Conservation (phyloP, 257 asterid genomes). For the Fraxinus cuspidata region DNA sequence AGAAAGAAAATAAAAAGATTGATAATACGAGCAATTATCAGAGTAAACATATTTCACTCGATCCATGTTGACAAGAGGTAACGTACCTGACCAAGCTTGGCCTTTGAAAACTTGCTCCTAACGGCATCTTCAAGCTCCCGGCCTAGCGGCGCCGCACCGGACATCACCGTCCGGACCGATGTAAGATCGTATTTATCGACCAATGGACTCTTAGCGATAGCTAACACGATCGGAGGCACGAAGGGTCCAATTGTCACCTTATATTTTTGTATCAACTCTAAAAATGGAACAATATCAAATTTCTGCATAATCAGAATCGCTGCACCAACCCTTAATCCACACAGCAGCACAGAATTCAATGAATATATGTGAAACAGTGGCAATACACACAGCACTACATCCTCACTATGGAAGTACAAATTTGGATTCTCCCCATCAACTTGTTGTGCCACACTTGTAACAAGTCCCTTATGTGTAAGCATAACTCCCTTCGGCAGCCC, state of each 20-base stretch:
- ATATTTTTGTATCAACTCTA: slow-evolving; percentile 73
- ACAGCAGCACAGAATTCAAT: slow-evolving; percentile 69
- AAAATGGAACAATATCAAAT: slow-evolving; percentile 64
- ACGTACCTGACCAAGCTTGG: slow-evolving; percentile 85
- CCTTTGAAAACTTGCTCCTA: slow-evolving; percentile 67
- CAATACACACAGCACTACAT: slow-evolving; percentile 74
- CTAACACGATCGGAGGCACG: slow-evolving; percentile 86
- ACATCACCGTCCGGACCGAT: slow-evolving; percentile 77
- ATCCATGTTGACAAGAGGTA: no score
- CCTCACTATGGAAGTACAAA: slow-evolving; percentile 70
- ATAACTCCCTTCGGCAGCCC: slow-evolving; percentile 96
- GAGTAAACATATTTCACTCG: no score
- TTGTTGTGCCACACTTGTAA: slow-evolving; percentile 88
- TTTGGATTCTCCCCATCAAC: slow-evolving; percentile 94
- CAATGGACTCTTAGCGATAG: slow-evolving; percentile 72
- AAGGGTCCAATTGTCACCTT: slow-evolving; percentile 85
- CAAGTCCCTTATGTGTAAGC: slow-evolving; percentile 87
- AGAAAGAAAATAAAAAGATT: background rate
- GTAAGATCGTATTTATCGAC: slow-evolving; percentile 80
- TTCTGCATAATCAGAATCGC: slow-evolving; percentile 79
- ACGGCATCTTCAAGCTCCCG: slow-evolving; percentile 93
- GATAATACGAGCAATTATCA: background rate
- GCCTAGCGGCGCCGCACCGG: slow-evolving; percentile 97
- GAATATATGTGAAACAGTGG: slow-evolving; percentile 88
- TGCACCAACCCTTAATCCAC: slow-evolving; percentile 90